These are phyloP conservation scores for Serendipita sp. DNA, from an alignment of 768 basidiomycete genomes.

Conservation along the genomic window DNA sequence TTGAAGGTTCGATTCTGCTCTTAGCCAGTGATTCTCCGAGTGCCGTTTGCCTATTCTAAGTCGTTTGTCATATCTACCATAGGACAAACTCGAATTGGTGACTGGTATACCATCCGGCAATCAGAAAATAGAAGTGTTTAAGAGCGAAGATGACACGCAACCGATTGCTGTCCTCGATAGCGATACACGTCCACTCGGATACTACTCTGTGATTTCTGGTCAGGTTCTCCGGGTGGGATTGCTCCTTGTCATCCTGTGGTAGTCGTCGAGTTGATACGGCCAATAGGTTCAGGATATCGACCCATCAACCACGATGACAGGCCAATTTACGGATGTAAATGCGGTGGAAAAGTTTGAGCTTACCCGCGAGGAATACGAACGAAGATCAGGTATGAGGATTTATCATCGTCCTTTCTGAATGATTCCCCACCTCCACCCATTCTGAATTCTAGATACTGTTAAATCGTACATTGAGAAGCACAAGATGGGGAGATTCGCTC, in stretches of 20 bases:
- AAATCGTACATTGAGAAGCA: conserved; percentile 75
- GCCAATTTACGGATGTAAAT: conserved; percentile 70
- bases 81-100: conserved; percentile 74
- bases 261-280: not conserved
- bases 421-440: not conserved
- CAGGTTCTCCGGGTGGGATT: conserved; percentile 63
- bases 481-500: conserved; percentile 80
- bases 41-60: conserved; percentile 10
- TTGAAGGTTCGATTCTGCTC: conserved; percentile 48
- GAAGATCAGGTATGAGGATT: conserved; percentile 45
- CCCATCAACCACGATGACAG: conserved; percentile 56
- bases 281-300: conserved; percentile 53
- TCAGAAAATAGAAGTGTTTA: conserved; percentile 51
- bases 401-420: too few species aligned
- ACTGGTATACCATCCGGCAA: conserved; percentile 75
- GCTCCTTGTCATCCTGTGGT: not conserved
- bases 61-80: conserved; percentile 8
- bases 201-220: conserved; percentile 58
- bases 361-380: conserved; percentile 63
- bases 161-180: conserved; percentile 42
- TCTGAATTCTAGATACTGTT: conserved; percentile 51
- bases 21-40: conserved; percentile 9
- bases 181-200: conserved; percentile 51
- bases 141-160: conserved; percentile 35
- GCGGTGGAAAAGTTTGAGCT: conserved; percentile 91